phyloP scores from a whole-genome alignment of 129 eudicot genomes.

The Flaveria bidentis region DNA sequence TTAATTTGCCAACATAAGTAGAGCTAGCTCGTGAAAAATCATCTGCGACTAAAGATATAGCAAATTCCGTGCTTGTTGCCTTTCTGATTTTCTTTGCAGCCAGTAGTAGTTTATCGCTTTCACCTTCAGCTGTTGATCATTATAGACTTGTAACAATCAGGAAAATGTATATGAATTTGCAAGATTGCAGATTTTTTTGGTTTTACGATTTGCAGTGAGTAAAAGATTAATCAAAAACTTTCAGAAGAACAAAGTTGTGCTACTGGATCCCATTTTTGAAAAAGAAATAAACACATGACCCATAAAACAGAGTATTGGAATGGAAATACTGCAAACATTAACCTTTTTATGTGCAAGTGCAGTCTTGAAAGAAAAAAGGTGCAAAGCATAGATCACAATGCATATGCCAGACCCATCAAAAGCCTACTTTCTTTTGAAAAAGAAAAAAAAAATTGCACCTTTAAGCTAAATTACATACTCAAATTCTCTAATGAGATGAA shows the following conservation, averaged over 20 bases:
- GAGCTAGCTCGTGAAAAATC: slow-evolving; percentile 88
- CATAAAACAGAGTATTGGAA: background rate
- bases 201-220: background rate
- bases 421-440: slow-evolving; percentile 7
- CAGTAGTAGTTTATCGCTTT: slow-evolving; percentile 68
- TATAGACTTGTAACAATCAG: slow-evolving; percentile 28
- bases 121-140: slow-evolving; percentile 61
- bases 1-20: slow-evolving; percentile 87
- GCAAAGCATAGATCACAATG: slow-evolving; percentile 14
- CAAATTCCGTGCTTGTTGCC: slow-evolving; percentile 82
- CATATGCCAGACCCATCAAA: slow-evolving; percentile 18
- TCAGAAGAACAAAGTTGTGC: slow-evolving; percentile 1
- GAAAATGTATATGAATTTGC: background rate
- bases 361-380: slow-evolving; percentile 14
- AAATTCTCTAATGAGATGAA: background rate
- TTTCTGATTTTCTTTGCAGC: slow-evolving; percentile 82
- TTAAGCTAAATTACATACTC: background rate
- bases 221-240: slow-evolving; percentile 5
- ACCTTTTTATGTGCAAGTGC: slow-evolving; percentile 23
- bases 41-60: slow-evolving; percentile 77
- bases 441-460: slow-evolving; percentile 11
- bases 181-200: background rate
- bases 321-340: slow-evolving; percentile 15
- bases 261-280: slow-evolving; percentile 3
- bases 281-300: slow-evolving; percentile 2